Evolutionary conservation across 2,329 filamentous ascomycete genomes (phyloP).

Genomic region (Teratosphaeria pseudoeucalypti): DNA sequence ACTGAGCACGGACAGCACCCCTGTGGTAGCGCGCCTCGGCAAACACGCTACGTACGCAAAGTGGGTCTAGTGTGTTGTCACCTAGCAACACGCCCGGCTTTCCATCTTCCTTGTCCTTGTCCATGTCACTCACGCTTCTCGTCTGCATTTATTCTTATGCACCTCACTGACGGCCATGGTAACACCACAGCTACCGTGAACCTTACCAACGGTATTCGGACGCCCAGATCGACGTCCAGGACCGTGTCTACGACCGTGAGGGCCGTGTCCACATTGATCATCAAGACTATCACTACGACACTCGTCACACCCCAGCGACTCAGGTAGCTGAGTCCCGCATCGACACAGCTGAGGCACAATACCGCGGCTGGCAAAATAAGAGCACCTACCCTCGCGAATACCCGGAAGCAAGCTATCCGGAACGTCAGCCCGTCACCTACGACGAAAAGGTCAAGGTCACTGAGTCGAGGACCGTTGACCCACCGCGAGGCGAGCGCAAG

Average conservation of each 20-base stretch:
- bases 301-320: conserved; percentile 38
- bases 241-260: conserved; percentile 30
- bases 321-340: conserved; percentile 47
- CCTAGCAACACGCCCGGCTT: conserved; percentile 17
- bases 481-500: conserved; percentile 26
- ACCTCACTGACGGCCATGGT: conserved; percentile 12
- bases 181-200: conserved; percentile 42
- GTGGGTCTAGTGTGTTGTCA: conserved; percentile 23
- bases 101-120: conserved; percentile 16
- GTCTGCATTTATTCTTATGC: conserved; percentile 4
- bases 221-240: conserved; percentile 57
- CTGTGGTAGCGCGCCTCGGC: conserved; percentile 23
- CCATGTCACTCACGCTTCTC: conserved; percentile 11
- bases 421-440: conserved; percentile 25
- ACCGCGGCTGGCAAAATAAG: conserved; percentile 31
- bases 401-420: conserved; percentile 28
- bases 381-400: conserved; percentile 29
- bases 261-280: conserved; percentile 28
- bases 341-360: conserved; percentile 41
- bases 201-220: conserved; percentile 49
- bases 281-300: conserved; percentile 24
- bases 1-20: conserved; percentile 6
- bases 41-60: conserved; percentile 21
- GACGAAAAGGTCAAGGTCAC: conserved; percentile 40
- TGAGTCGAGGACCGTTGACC: conserved; percentile 42